Evolutionary conservation across 495 filamentous ascomycete species (phyloP), one percentile per base, ranked within the genome.

Genomic region (Penicillium lagena): DNA sequence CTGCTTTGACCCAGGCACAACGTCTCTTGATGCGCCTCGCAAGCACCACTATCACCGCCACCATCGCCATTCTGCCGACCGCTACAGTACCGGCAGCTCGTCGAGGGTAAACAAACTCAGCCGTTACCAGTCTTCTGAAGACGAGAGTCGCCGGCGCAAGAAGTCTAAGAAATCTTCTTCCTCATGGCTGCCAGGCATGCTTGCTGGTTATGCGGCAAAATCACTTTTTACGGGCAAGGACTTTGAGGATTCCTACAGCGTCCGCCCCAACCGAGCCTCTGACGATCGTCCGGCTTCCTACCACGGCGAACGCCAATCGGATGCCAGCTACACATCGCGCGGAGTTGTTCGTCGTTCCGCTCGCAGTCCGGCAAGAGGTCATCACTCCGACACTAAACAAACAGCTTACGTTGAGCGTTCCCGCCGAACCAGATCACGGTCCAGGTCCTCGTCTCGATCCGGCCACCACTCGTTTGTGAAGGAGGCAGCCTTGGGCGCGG

Each of bases 1-100:
- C 45, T 88, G 84, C 52, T 88, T 88, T 49, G 76, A 81, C 15
- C 82, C 83, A 4, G 73, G 76, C 7, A 76, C 79, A 2, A 72
- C 64, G 27, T 72, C 75, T n/a, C 45, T 59, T 29, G 70, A 87
- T 54, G 84, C 83, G 2, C 84, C 84, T 32, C 70, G 84, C 47
- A 78, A 73, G 46, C 84, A 88, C 55, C 64, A 82, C 47, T 79
- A 81, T 56, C 46, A 63, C 13, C 53, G 50, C 22, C 64, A 61
- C 29, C 62, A 68, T 45, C 70, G 70, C 22, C 40, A 56, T 35
- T 69, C 66, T n/a, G 55, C 59, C 14, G 73, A 75, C 47, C 68
- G 71, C 12, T 58, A 67, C 45, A 74, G 71, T 32, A 71, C 59
- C 47, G 64, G 61, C 32, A 48, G 55, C 30, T 50, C 47, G 2